Evolutionary conservation across 306 rosid species (phyloP), one percentile per base, ranked within the genome.

Genomic region (Fragaria vesca): DNA sequence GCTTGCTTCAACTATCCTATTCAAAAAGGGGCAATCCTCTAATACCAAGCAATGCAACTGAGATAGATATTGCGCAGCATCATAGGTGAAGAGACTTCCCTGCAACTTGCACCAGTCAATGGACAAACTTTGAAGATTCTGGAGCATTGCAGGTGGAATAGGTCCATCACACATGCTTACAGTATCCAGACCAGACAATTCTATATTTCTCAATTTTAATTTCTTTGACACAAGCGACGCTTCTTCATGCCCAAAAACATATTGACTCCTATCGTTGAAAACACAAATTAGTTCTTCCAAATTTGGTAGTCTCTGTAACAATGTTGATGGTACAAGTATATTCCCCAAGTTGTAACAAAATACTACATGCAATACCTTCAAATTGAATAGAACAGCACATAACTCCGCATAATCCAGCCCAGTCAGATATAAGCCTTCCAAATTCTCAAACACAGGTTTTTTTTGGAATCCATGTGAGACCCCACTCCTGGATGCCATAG

Each of bases 181-280:
- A 2, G 36, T 2, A 8, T 1, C 0, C 2, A 24, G 65, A 24
- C 3, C 0, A 4, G 0, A 6, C 65, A 24, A 58, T 1, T 10
- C 5, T 10, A 58, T 58, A 15, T 24, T 3, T 26, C 7, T 60
- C 34, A 60, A 24, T 11, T 60, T 26, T 4, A 30, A 11, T 60
- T 24, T 16, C 4, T 26, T 3, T 12, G 2, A 32, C 66, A 10
- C 17, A 11, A 18, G n/a, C 3, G 1, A 60, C 6, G 6, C 43
- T 40, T 40, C 66, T 26, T 60, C 36, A 26, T 1, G 12, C 0
- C 38, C 8, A 24, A 60, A 60, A 2, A 24, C 38, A 60, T 12
- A 60, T 11, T 4, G 0, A 11, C 1, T 12, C 13, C 1, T 2
- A 0, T 1, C 3, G 0, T 3, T 12, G 2, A 0, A 0, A 1